These are phyloP conservation scores for Linnemannia hyalina DNA, from an alignment of 192 early-diverging fungal genomes.

Conservation along the genomic window DNA sequence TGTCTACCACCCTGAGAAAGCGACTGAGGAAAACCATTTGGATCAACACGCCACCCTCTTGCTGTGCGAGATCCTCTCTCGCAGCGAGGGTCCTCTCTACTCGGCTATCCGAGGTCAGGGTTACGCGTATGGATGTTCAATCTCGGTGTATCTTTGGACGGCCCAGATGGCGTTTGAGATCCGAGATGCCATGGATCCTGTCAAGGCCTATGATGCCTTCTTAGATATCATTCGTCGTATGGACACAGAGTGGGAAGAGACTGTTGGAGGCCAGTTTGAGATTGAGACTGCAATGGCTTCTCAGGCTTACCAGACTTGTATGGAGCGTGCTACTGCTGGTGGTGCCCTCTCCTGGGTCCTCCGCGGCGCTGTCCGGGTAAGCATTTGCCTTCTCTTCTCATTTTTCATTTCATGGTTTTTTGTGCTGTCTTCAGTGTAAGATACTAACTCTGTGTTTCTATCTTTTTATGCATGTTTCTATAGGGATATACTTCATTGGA, in stretches of 20 bases:
- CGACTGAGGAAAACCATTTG: slow-evolving; percentile 55
- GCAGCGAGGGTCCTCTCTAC: slow-evolving; percentile 83
- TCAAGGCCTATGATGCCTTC: slow-evolving; percentile 56
- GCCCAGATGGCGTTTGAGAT: slow-evolving; percentile 60
- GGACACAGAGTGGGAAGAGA: slow-evolving; percentile 48
- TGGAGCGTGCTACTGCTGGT: slow-evolving; percentile 51
- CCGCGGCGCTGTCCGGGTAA: slow-evolving; percentile 46
- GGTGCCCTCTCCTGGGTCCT: slow-evolving; percentile 50
- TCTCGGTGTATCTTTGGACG: slow-evolving; percentile 69
- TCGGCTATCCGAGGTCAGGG: slow-evolving; percentile 80
- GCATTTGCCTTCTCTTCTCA: not conserved
- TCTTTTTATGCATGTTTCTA: not conserved
- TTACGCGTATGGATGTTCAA: slow-evolving; percentile 79
- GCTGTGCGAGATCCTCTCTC: slow-evolving; percentile 76
- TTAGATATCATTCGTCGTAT: slow-evolving; percentile 50
- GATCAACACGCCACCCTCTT: slow-evolving; percentile 71
- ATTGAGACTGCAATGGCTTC: slow-evolving; percentile 52
- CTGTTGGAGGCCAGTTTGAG: slow-evolving; percentile 45
- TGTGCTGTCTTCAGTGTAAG: not conserved
- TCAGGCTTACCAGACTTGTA: slow-evolving; percentile 52
- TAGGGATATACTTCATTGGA: slow-evolving; percentile 70
- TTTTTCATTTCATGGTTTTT: not conserved
- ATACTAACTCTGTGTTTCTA: not conserved
- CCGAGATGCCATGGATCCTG: slow-evolving; percentile 45
- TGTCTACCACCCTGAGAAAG: slow-evolving; percentile 47